These are phyloP conservation scores for Boletales sp. DNA, from an alignment of 768 basidiomycete species.

Conservation along the genomic window DNA sequence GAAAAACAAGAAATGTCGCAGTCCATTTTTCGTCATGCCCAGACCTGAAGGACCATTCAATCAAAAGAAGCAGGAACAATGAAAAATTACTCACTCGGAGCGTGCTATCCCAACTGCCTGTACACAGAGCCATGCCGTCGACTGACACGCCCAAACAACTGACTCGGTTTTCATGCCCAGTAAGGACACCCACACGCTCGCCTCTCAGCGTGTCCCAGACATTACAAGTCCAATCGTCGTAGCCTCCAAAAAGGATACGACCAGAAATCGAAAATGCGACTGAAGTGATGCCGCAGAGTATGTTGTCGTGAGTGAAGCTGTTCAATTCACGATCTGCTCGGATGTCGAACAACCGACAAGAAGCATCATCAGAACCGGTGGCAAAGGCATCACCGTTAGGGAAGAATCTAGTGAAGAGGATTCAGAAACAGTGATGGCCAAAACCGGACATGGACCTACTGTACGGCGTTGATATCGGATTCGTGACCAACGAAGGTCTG, in stretches of 20 bases:
- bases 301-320: slow-evolving; percentile 97
- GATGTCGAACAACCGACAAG: slow-evolving; percentile 96
- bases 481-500: slow-evolving; percentile 99
- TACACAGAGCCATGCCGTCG: slow-evolving; percentile 98
- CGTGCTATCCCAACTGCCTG: slow-evolving; percentile 97
- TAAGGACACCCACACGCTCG: slow-evolving; percentile 94
- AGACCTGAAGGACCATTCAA: slow-evolving; percentile 52
- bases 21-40: slow-evolving; percentile 59
- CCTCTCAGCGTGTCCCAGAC: slow-evolving; percentile 99
- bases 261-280: slow-evolving; percentile 99
- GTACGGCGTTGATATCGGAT: slow-evolving; percentile 98
- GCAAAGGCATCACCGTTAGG: slow-evolving; percentile 99
- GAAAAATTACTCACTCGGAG: slow-evolving; percentile 65
- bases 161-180: slow-evolving; percentile 97
- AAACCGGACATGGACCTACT: slow-evolving; percentile 52
- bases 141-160: slow-evolving; percentile 93
- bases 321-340: slow-evolving; percentile 97
- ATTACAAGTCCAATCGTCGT: slow-evolving; percentile 99
- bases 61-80: background rate
- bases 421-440: slow-evolving; percentile 4
- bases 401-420: slow-evolving; percentile 73
- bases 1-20: slow-evolving; percentile 22
- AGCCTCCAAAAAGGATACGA: slow-evolving; percentile 95
- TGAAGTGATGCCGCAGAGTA: slow-evolving; percentile 97
- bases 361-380: slow-evolving; percentile 97